Base-by-base conservation (phyloP, 1,284 basidiomycete genomes). In the Irpex sp. region DNA sequence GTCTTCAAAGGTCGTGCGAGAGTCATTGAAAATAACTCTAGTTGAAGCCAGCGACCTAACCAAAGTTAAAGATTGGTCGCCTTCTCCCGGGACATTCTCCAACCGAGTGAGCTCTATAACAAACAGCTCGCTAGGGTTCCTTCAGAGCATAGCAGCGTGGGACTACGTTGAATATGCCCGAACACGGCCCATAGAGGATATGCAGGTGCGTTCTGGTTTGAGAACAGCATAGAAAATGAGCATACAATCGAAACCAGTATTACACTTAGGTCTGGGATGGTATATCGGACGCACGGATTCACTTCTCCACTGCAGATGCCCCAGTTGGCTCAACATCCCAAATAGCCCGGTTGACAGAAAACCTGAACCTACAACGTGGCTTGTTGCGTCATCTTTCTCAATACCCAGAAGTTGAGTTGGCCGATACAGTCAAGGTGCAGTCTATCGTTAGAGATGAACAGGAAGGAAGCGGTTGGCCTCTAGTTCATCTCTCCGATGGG, bases 51-150 rank as follows among this genome's bases (percentile, higher is more conserved):
- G 89, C 1, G 89, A 93, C 70, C 76, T 97, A 50, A 81, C 81
- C 39, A 87, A 85, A 67, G 81, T 92, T 37, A 80, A 83, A 35
- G 75, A 83, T 55, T 97, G 95, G 95, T 75, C 77, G 6, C 81
- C 81, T 60, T 74, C 81, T 9, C 62, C 78, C 0, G 83, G 81
- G 53, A 75, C 79, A 5, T 97, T 85, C 79, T 95, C 94, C 55
- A 97, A 97, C 74, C 83, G 95, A 57, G 93, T 95, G 58, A 93
- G 90, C 71, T 95, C 94, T 35, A 84, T 97, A 68, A 97, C 95
- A 5, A 90, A 91, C 67, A 81, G 86, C 51, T 95, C 94, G n/a
- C 83, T 88, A 63, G 71, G 76, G 1, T 96, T 95, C 75, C 77
- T 98, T 26, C 77, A 86, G 72, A 81, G 81, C 57, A 91, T 89